Base-by-base conservation (phyloP, 352 stramenopile species). In the Pythium aquatile region DNA sequence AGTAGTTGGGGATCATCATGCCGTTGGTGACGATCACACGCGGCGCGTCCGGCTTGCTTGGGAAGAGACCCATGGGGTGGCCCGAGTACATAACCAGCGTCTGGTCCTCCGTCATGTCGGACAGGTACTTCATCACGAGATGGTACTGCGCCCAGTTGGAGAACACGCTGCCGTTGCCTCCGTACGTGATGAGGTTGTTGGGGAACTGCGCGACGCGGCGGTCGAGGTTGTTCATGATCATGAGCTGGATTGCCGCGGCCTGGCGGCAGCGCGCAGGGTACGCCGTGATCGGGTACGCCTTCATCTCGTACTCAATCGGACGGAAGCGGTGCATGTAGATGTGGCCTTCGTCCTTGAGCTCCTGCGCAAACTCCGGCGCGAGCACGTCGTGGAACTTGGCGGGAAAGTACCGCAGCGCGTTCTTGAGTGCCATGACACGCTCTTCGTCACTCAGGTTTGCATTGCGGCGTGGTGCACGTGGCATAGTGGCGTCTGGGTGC, bases 171-270 rank as follows among this genome's bases (percentile, higher is more conserved):
- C 88, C 89, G 69, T 97, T 97, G 61, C 89, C 87, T 37, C 89
- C 87, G 75, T 97, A 96, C 11, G 89, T 97, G 53, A 97, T 80
- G 48, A 97, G 69, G 70, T 97, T 77, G 65, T 93, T 71, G 29
- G 89, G 89, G 63, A 96, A 95, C 68, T 97, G 87, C 20, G 89
- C 89, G n/a, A 96, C 86, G 11, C 78, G 74, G 28, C 69, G 81
- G 67, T 96, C 87, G 24, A 97, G 69, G 73, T 97, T 96, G 79
- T 96, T 96, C 83, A 94, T 95, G 74, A 96, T 93, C 87, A 96
- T 96, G 65, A 96, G 82, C 78, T 91, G 87, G 53, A 97, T 93
- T 20, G 81, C 83, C 14, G 85, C 86, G 14, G 86, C 85, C 48
- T 93, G 82, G 52, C 79, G 80, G 73, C 79, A 91, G 53, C 82